Evolutionary conservation across 768 basidiomycete species (phyloP).

Genomic region (Panus rudis): DNA sequence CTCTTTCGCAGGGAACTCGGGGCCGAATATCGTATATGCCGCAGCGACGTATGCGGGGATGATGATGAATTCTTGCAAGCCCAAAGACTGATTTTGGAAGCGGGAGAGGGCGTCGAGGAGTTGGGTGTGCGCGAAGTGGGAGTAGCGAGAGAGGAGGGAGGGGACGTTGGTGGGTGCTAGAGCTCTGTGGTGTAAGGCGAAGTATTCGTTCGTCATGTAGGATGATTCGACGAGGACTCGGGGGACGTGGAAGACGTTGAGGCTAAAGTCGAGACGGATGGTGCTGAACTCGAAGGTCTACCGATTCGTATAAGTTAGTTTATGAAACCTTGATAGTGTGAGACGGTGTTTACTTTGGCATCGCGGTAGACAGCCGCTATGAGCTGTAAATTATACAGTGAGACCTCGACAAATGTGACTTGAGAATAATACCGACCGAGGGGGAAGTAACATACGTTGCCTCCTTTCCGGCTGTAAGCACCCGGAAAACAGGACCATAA

Average conservation of each 20-base stretch:
- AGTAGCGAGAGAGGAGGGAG: constrained; percentile 8
- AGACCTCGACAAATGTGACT: background rate
- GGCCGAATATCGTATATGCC: constrained; percentile 15
- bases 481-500: constrained; percentile 15
- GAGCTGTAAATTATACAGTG: constrained; percentile 1
- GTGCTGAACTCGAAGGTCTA: constrained; percentile 13
- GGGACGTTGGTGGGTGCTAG: constrained; percentile 10
- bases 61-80: constrained; percentile 9
- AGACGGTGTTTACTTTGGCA: constrained; percentile 7
- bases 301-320: background rate
- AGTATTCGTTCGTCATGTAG: constrained; percentile 9
- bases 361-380: constrained; percentile 15
- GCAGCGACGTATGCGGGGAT: constrained; percentile 14
- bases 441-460: constrained; percentile 18
- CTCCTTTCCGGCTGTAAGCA: constrained; percentile 13
- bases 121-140: constrained; percentile 3
- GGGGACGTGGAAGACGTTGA: constrained; percentile 12
- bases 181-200: constrained; percentile 10
- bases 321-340: background rate
- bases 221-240: background rate
- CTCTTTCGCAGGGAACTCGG: constrained; percentile 11
- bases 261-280: constrained; percentile 11
- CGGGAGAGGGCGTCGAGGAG: constrained; percentile 3
- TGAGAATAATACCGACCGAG: constrained; percentile 5
- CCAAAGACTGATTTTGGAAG: constrained; percentile 2